A percentile compares a stretch with the other conserved stretches of the same genome.
These are phyloP conservation scores for Aspergillus uvarum DNA, from an alignment of 2,329 filamentous ascomycete species.

Conservation along the genomic window DNA sequence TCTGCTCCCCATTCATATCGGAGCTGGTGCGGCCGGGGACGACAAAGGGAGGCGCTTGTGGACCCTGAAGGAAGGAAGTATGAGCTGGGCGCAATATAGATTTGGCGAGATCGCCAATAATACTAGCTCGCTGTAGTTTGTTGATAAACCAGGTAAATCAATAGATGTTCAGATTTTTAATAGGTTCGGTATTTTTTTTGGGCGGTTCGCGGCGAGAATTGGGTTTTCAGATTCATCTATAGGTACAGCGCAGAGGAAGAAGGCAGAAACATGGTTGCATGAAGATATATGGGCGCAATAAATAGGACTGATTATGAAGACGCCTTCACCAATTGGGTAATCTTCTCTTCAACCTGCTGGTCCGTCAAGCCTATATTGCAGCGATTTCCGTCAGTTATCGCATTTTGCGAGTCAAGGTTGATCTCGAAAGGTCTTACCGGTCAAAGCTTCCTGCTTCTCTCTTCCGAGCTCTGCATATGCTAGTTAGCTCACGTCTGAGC, in stretches of 20 bases:
- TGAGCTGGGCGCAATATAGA: slow-evolving; percentile 58
- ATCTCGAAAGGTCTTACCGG: slow-evolving; percentile 46
- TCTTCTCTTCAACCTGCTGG: slow-evolving; percentile 68
- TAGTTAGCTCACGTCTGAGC: slow-evolving; percentile 17
- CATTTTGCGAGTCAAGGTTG: background rate
- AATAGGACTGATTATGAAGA: slow-evolving; percentile 30
- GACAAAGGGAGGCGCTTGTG: slow-evolving; percentile 49
- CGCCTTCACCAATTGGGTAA: slow-evolving; percentile 62
- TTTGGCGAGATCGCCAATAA: slow-evolving; percentile 43
- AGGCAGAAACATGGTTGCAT: slow-evolving; percentile 24
- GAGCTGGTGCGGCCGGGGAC: slow-evolving; percentile 55
- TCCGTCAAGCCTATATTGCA: slow-evolving; percentile 59
- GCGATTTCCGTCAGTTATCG: background rate
- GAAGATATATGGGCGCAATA: slow-evolving; percentile 24
- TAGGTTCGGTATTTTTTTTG: slow-evolving; percentile 15
- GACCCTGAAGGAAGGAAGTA: slow-evolving; percentile 51
- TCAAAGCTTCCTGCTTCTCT: slow-evolving; percentile 64
- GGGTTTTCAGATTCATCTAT: slow-evolving; percentile 37
- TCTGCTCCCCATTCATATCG: slow-evolving; percentile 60
- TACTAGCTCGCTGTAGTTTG: slow-evolving; percentile 25
- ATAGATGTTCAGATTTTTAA: background rate
- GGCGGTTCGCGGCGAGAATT: slow-evolving; percentile 5
- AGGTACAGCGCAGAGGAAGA: slow-evolving; percentile 35
- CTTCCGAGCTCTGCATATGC: slow-evolving; percentile 60
- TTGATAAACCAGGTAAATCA: background rate